Base-by-base conservation (phyloP, 306 rosid genomes). In the Morella rubra region DNA sequence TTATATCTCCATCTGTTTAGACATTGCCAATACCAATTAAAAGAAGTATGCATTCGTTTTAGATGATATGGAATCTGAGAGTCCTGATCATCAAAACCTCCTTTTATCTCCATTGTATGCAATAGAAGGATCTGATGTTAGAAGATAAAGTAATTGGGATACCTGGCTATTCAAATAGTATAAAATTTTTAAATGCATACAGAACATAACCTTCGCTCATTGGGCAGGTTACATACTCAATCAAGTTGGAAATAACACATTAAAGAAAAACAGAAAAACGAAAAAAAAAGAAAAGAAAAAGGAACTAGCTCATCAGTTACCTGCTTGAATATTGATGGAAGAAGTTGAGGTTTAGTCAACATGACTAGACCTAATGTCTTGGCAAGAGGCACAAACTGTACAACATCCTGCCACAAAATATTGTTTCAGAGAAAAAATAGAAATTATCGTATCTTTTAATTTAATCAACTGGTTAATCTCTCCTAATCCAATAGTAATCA, bases 321-420 rank as follows among this genome's bases (percentile, higher is more conserved):
- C 97, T 95, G 98, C 78, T 86, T 82, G 84, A 92, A 92, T 83
- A 95, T 95, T 66, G 92, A 90, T 68, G 98, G 98, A 65, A 95
- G 83, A 74, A 95, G 86, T 78, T 88, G 92, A 85, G 98, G 97
- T 65, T 79, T 89, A 60, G 89, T 89, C 83, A 95, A 76, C 98
- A 92, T 89, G 74, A 95, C 97, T 69, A 95, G 75, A 44, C 96
- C 98, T 72, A 95, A 78, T 68, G 98, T 92, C 90, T 90, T 90
- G 51, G 98, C 88, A 55, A 95, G 96, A 81, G 98, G 86, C 9
- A 91, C 91, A 81, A 95, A 95, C 82, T 95, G 97, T 52, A 95
- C 97, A 72, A 95, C 97, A 87, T 95, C 97, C 97, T 94, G 91
- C 53, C 79, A 83, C 47, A 72, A 5, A 24, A 65, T 56, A 71